phyloP scores from a whole-genome alignment of 2,329 filamentous ascomycete genomes.

The Lithohypha guttulata region DNA sequence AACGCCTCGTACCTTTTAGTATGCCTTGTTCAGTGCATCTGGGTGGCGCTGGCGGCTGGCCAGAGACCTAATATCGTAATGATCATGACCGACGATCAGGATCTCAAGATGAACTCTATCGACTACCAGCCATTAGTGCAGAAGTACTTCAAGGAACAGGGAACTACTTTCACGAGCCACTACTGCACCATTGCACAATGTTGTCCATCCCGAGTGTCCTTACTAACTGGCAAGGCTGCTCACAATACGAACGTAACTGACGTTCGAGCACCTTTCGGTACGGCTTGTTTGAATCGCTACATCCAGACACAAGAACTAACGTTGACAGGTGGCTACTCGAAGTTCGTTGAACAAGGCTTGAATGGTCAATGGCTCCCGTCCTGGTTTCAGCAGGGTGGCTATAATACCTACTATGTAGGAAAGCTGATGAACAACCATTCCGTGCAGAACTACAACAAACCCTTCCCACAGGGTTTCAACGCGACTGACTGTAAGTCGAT shows the following conservation, averaged over 20 bases:
- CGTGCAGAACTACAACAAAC: slow-evolving; percentile 49
- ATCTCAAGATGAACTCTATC: slow-evolving; percentile 49
- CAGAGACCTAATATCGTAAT: slow-evolving; percentile 49
- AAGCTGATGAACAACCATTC: slow-evolving; percentile 60
- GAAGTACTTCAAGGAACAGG: slow-evolving; percentile 45
- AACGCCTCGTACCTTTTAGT: no score
- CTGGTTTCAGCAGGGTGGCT: slow-evolving; percentile 59
- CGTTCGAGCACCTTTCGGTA: slow-evolving; percentile 24
- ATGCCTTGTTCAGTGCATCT: no score
- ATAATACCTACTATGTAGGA: slow-evolving; percentile 54
- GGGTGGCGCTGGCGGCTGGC: no score
- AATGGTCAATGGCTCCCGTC: slow-evolving; percentile 59
- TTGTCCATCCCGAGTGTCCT: slow-evolving; percentile 52
- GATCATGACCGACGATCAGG: slow-evolving; percentile 58
- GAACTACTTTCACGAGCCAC: slow-evolving; percentile 49
- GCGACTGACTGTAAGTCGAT: slow-evolving; percentile 35
- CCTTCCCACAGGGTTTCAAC: slow-evolving; percentile 49
- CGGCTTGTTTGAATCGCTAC: background rate
- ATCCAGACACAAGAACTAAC: background rate
- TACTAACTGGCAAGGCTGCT: slow-evolving; percentile 53
- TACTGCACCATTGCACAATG: slow-evolving; percentile 55
- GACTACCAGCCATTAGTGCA: slow-evolving; percentile 47
- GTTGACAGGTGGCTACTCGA: slow-evolving; percentile 46
- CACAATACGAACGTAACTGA: slow-evolving; percentile 60
- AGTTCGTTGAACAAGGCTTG: slow-evolving; percentile 53